Conservation (phyloP, 139 green algal genomes). For the Haematococcus sp. region DNA sequence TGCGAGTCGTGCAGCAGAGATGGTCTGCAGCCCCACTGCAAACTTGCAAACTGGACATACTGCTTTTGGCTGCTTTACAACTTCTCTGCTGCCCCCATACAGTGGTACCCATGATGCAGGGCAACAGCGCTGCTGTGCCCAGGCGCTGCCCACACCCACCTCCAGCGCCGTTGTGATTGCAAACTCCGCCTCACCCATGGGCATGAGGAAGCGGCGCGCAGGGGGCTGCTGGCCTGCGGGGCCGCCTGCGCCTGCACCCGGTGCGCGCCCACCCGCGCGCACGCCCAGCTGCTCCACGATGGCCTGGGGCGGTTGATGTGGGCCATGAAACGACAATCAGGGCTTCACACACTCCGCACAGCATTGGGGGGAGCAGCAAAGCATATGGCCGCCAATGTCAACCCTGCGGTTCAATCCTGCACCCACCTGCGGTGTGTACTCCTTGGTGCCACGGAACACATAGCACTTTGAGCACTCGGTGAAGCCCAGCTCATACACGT, state of each 20-base stretch:
- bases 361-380: too few relatives aligned
- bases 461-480: slow-evolving; percentile 85
- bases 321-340: background rate
- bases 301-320: too few relatives aligned
- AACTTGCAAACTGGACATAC: too few relatives aligned
- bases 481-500: slow-evolving; percentile 97
- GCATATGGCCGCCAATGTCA: background rate
- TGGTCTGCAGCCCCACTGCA: too few relatives aligned
- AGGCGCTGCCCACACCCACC: slow-evolving; percentile 74
- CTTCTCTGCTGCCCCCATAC: too few relatives aligned
- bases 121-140: too few relatives aligned
- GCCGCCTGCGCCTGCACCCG: background rate
- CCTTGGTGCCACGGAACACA: slow-evolving; percentile 92
- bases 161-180: slow-evolving; percentile 83
- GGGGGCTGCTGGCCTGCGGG: background rate
- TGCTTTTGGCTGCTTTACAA: too few relatives aligned
- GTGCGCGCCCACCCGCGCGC: slow-evolving; percentile 14
- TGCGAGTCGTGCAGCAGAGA: too few relatives aligned
- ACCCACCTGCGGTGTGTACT: slow-evolving; percentile 67
- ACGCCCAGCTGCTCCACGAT: slow-evolving; percentile 80
- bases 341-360: background rate
- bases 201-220: slow-evolving; percentile 59
- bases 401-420: too few relatives aligned
- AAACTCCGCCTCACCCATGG: slow-evolving; percentile 92
- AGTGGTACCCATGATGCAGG: too few relatives aligned